Evolutionary conservation across 176 grass and related monocot species (phyloP).

Genomic region (Elaeis guineensis): DNA sequence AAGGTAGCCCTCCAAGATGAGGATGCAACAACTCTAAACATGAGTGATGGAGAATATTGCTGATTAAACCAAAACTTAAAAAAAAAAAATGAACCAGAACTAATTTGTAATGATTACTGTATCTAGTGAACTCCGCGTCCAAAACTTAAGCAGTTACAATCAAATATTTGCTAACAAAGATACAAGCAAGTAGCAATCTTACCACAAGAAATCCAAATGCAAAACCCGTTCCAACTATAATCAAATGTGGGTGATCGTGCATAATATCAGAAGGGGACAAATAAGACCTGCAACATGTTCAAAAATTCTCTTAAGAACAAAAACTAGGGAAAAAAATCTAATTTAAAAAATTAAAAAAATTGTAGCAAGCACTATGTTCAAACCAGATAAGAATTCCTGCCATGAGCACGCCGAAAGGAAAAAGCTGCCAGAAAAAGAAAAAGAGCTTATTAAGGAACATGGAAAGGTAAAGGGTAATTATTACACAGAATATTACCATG

Average conservation of each 20-base stretch:
- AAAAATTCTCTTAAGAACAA: background rate
- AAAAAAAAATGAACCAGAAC: too few relatives aligned
- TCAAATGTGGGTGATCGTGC: slow-evolving; percentile 81
- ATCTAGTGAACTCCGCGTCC: background rate
- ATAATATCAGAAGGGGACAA: slow-evolving; percentile 92
- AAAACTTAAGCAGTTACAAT: background rate
- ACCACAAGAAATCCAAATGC: slow-evolving; percentile 95
- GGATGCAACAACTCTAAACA: too few relatives aligned
- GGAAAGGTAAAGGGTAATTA: slow-evolving; percentile 1
- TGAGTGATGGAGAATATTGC: too few relatives aligned
- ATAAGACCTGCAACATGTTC: slow-evolving; percentile 38
- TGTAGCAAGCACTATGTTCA: slow-evolving; percentile 20
- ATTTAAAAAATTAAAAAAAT: slow-evolving; percentile 3
- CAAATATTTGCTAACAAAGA: slow-evolving; percentile 11
- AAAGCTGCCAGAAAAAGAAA: slow-evolving; percentile 44
- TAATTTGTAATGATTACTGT: background rate
- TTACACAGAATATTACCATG: slow-evolving; percentile 49
- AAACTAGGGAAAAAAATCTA: background rate
- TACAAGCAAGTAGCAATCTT: slow-evolving; percentile 19
- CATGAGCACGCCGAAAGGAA: slow-evolving; percentile 67
- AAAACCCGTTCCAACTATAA: slow-evolving; percentile 92
- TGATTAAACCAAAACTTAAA: too few relatives aligned
- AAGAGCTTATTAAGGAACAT: slow-evolving; percentile 15
- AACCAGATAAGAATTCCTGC: slow-evolving; percentile 80
- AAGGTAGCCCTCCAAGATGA: too few relatives aligned